A percentile compares a stretch with the other conserved stretches of the same genome.
These are phyloP conservation scores for Pisolithus albus DNA, from an alignment of 768 basidiomycete species.

Conservation along the genomic window DNA sequence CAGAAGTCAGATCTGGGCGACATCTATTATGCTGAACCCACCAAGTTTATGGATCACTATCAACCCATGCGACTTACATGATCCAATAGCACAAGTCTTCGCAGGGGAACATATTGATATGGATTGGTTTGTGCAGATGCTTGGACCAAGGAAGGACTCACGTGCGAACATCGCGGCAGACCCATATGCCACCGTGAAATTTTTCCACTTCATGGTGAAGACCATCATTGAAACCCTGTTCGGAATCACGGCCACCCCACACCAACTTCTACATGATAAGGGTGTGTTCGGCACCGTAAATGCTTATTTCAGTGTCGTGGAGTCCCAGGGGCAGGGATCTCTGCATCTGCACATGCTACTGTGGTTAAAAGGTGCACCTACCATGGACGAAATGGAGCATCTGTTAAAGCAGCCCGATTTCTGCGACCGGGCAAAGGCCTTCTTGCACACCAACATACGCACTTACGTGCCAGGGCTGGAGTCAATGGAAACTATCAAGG, in stretches of 20 bases:
- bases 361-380: neutral
- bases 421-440: conserved; percentile 19
- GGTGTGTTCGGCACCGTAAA: conserved; percentile 26
- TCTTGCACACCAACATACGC: conserved; percentile 20
- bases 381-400: neutral
- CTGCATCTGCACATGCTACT: conserved; percentile 17
- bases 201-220: conserved; percentile 32
- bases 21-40: no score
- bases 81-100: conserved; percentile 9
- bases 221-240: conserved; percentile 29
- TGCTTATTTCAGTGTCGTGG: conserved; percentile 23
- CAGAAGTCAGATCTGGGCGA: no score
- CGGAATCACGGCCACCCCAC: conserved; percentile 16
- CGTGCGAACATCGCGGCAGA: conserved; percentile 30
- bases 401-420: conserved; percentile 14
- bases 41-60: no score
- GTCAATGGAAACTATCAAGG: conserved; percentile 13
- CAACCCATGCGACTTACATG: no score
- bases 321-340: conserved; percentile 35
- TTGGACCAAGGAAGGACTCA: conserved; percentile 14
- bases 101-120: conserved; percentile 38
- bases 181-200: conserved; percentile 37
- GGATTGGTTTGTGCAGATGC: conserved; percentile 27
- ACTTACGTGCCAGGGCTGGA: conserved; percentile 4
- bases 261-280: neutral